Conservation (phyloP, 805 yeast genomes). For the Metahyphopichia silvanorum region DNA sequence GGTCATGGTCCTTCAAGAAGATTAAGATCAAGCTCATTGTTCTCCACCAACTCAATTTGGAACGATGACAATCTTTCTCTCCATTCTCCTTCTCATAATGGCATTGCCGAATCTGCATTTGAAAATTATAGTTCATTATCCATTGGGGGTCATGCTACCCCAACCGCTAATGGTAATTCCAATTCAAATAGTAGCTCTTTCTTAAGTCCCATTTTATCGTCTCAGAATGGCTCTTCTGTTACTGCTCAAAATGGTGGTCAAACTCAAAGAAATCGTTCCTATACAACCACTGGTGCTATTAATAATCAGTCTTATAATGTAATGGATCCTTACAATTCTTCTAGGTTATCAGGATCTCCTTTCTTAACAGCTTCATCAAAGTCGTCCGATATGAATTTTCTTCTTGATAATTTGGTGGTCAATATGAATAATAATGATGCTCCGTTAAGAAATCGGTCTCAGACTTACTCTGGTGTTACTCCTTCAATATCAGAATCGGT, state of each 20-base stretch:
- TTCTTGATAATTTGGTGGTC: slow-evolving; percentile 30
- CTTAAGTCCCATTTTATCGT: slow-evolving; percentile 11
- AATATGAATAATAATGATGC: slow-evolving; percentile 14
- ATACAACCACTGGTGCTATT: slow-evolving; percentile 44
- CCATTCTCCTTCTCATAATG: slow-evolving; percentile 11
- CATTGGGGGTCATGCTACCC: slow-evolving; percentile 5
- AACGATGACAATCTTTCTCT: slow-evolving; percentile 39
- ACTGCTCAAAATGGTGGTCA: slow-evolving; percentile 7
- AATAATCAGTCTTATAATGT: slow-evolving; percentile 4
- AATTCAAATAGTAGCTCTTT: slow-evolving; percentile 6
- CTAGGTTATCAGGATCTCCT: slow-evolving; percentile 20
- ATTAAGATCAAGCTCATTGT: slow-evolving; percentile 55
- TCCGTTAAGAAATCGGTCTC: slow-evolving; percentile 31
- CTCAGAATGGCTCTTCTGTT: slow-evolving; percentile 8
- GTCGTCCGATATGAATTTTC: slow-evolving; percentile 23
- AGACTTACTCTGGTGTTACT: slow-evolving; percentile 37
- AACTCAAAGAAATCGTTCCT: slow-evolving; percentile 43
- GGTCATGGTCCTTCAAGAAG: slow-evolving; percentile 34
- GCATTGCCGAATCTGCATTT: slow-evolving; percentile 9
- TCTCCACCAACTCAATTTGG: slow-evolving; percentile 55
- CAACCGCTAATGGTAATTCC: slow-evolving; percentile 9
- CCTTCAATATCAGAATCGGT: slow-evolving; percentile 17
- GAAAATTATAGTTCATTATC: slow-evolving; percentile 12
- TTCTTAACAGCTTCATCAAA: slow-evolving; percentile 15
- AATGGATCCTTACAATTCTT: slow-evolving; percentile 10